Evolutionary conservation across 768 basidiomycete genomes (phyloP).

Genomic region (Phlegmacium glaucopus): DNA sequence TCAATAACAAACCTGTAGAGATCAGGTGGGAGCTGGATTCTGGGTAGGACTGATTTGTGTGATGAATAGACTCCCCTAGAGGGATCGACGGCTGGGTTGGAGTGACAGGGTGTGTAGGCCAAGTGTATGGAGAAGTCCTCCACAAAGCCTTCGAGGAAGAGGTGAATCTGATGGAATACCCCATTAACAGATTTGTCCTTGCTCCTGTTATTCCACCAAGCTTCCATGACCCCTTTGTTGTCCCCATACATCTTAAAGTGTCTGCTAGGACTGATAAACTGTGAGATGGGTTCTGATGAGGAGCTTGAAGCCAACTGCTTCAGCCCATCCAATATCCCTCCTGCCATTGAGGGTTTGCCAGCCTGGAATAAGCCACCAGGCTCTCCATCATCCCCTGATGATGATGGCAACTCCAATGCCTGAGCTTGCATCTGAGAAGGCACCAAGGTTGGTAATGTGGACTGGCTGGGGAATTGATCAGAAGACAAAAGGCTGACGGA

Average conservation of each 20-base stretch:
- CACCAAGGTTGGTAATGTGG: constrained; percentile 13
- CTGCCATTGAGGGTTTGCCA: constrained; percentile 19
- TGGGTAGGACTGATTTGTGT: constrained; percentile 15
- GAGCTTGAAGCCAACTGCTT: constrained; percentile 38
- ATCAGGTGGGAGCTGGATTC: constrained; percentile 14
- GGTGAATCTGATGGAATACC: constrained; percentile 17
- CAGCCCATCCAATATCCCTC: constrained; percentile 41
- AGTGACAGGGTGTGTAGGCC: constrained; percentile 18
- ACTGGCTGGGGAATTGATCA: constrained; percentile 20
- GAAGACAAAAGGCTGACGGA: constrained; percentile 15
- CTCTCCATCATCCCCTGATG: constrained; percentile 21
- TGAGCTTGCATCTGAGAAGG: constrained; percentile 36
- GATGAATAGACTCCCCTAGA: constrained; percentile 22
- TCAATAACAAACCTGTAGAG: no score
- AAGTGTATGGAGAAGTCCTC: constrained; percentile 7
- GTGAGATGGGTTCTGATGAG: constrained; percentile 18
- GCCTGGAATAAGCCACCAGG: constrained; percentile 23
- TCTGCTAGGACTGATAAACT: background rate
- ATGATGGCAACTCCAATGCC: constrained; percentile 22
- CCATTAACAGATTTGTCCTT: constrained; percentile 18
- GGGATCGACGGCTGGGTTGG: constrained; percentile 26
- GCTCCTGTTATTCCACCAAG: constrained; percentile 30
- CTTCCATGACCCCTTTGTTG: constrained; percentile 33
- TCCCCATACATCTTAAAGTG: constrained; percentile 30
- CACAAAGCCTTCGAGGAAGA: background rate